Base-by-base conservation (phyloP, 306 rosid genomes). In the Dryas octopetala region DNA sequence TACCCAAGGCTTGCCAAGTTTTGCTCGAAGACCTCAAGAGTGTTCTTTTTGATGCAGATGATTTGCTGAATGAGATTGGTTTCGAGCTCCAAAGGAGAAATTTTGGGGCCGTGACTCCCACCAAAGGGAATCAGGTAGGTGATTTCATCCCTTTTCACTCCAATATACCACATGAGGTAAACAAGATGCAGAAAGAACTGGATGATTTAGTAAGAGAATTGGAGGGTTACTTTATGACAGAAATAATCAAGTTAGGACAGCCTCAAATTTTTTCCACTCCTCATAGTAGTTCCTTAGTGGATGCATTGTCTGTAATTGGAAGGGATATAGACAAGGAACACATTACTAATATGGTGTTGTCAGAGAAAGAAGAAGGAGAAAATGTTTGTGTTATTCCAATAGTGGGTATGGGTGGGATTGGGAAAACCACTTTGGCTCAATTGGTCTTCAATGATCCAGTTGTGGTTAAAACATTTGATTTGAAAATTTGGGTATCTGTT, bases 361-460 rank as follows among this genome's bases (percentile, higher is more conserved):
- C 73, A 5, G 59, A 49, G 11, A 26, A 67, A 10, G 1, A 49
- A 4, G 59, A 47, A 0, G 58, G 38, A 19, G 58, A 26, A 8
- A 26, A 68, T 16, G 15, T 49, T 9, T 68, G 12, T 68, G 73
- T 49, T 3, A 49, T 68, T 48, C 73, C 73, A 12, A 49, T 68
- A 13, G 15, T 50, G 3, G 73, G 73, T 7, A 68, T 68, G 57
- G 73, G 58, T 12, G 73, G 73, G 6, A 48, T 68, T 14, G 73
- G 73, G 9, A 68, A 68, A 49, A 68, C 73, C 38, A 17, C 73
- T 3, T 58, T 68, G 19, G 73, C 45, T 46, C 51, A 68, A 7
- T n/a, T 48, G 5, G 73, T 48, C 23, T 68, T 16, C 73, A 68
- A 47, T 14, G 32, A 19, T 23, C 16, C 9, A 64, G n/a, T 10